Evolutionary conservation across 371 early-diverging fungal species (phyloP).

Genomic region (Blakeslea trispora): DNA sequence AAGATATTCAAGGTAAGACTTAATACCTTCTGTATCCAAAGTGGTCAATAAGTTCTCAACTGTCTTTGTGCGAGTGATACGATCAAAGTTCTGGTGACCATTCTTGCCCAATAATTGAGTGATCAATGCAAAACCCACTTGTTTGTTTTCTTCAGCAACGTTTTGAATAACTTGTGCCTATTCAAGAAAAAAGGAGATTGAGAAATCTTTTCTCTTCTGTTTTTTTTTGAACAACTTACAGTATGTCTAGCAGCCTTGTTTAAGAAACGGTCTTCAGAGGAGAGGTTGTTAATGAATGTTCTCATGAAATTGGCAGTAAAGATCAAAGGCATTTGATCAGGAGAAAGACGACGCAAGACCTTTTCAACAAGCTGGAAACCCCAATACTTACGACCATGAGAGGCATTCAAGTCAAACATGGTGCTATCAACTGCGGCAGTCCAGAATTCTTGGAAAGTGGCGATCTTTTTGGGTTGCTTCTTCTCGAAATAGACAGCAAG

Average conservation of each 20-base stretch:
- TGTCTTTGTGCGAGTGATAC: conserved; percentile 72
- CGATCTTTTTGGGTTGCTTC: conserved; percentile 29
- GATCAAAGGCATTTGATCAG: conserved; percentile 69
- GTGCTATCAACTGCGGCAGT: conserved; percentile 72
- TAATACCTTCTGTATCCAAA: conserved; percentile 69
- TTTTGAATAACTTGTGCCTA: conserved; percentile 52
- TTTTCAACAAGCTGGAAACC: conserved; percentile 83
- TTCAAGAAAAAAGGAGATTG: no score
- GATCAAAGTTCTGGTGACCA: conserved; percentile 74
- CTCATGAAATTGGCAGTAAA: conserved; percentile 85
- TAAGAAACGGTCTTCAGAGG: conserved; percentile 72
- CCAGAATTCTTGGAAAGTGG: conserved; percentile 84
- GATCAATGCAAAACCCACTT: conserved; percentile 50
- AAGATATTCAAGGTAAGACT: conserved; percentile 73
- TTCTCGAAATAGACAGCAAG: conserved; percentile 57
- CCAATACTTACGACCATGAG: conserved; percentile 86
- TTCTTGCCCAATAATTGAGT: conserved; percentile 73
- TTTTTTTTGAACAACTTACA: conserved; percentile 38
- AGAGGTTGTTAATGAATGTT: conserved; percentile 79
- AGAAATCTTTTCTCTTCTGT: neutral
- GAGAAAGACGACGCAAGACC: conserved; percentile 62
- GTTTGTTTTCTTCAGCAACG: conserved; percentile 43
- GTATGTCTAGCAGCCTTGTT: conserved; percentile 78
- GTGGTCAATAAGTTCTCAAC: conserved; percentile 74
- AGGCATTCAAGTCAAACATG: conserved; percentile 69